Conservation (phyloP, 2,329 filamentous ascomycete genomes). For the Penicillium verrucosum region DNA sequence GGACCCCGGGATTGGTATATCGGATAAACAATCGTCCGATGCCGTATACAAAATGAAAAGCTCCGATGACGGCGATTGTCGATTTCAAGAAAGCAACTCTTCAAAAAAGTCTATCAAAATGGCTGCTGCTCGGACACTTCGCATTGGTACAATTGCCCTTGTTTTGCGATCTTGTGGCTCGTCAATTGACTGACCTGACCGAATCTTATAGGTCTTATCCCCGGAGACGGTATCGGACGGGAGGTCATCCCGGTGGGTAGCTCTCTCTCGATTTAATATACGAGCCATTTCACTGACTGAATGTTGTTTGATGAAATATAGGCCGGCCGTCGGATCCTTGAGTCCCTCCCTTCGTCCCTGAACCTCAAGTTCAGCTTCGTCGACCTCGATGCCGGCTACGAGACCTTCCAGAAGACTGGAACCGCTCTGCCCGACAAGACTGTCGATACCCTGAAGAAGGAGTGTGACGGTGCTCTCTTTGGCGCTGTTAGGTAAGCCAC, state of each 20-base stretch:
- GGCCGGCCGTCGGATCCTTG: conserved; percentile 82
- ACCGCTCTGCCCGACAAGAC: conserved; percentile 86
- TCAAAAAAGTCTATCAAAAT: conserved; percentile 25
- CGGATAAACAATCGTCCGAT: conserved; percentile 23
- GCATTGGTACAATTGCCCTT: conserved; percentile 57
- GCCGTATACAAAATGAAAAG: conserved; percentile 24
- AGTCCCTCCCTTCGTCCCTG: conserved; percentile 87
- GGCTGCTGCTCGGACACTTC: conserved; percentile 60
- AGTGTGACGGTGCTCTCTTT: conserved; percentile 95
- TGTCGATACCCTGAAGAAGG: conserved; percentile 78
- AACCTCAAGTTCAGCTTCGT: conserved; percentile 92
- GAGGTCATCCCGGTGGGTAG: conserved; percentile 81
- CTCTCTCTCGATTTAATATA: conserved; percentile 6
- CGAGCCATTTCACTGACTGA: conserved; percentile 12
- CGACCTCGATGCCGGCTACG: conserved; percentile 88
- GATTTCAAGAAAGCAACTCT: conserved; percentile 19
- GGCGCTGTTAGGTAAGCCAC: conserved; percentile 71
- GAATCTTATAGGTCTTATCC: conserved; percentile 71
- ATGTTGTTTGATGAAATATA: conserved; percentile 21
- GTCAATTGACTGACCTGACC: conserved; percentile 11
- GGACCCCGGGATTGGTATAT: conserved; percentile 15
- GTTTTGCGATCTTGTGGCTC: neutral
- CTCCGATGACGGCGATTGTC: conserved; percentile 32
- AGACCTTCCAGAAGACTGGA: conserved; percentile 87
- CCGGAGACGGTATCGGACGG: conserved; percentile 95